Evolutionary conservation across 2,329 filamentous ascomycete genomes (phyloP), one percentile per base, ranked within the genome.

Genomic region (Teratosphaeria zuluensis): DNA sequence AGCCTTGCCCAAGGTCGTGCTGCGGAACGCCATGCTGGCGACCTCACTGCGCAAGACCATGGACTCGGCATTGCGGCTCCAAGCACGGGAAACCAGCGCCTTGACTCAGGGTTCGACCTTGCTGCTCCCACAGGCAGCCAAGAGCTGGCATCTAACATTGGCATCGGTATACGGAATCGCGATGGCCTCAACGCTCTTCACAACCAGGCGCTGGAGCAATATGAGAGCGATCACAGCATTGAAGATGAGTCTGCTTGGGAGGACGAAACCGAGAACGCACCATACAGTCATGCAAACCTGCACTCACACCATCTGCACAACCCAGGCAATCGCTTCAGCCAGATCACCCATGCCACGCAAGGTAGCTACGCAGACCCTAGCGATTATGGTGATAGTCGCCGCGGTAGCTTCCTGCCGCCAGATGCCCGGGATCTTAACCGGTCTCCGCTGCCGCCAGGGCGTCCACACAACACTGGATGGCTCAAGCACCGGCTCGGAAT

Each of bases 71-170:
- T 19, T 48, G 19, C 42, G 8, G 42, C 42, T 48, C n/a, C 42
- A 3, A 8, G 19, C 16, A 19, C 42, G 19, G 42, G 19, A 4
- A 48, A 21, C n/a, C 42, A 19, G 42, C 42, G 42, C 42, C 42
- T 21, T 21, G 42, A 48, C 42, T 19, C n/a, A 4, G 42, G 42
- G 16, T 48, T 48, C 42, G 42, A 48, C 42, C 42, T 48, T 21
- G 4, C 8, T 19, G 9, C n/a, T 19, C 42, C 5, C 16, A 11
- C 42, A 62, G 61, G 61, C 30, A 64, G 57, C 11, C 51, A 56
- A 48, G 58, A 56, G 42, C 51, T 51, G 11, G 59, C 60, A 3
- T 62, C 60, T 4, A 16, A 16, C 11, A 42, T 54, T 58, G 58
- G 6, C n/a, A 46, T 19, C 31, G 8, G 56, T 61, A 31, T 48